These are phyloP conservation scores for Geosiphon pyriformis DNA, from an alignment of 192 early-diverging fungal species.

Conservation along the genomic window DNA sequence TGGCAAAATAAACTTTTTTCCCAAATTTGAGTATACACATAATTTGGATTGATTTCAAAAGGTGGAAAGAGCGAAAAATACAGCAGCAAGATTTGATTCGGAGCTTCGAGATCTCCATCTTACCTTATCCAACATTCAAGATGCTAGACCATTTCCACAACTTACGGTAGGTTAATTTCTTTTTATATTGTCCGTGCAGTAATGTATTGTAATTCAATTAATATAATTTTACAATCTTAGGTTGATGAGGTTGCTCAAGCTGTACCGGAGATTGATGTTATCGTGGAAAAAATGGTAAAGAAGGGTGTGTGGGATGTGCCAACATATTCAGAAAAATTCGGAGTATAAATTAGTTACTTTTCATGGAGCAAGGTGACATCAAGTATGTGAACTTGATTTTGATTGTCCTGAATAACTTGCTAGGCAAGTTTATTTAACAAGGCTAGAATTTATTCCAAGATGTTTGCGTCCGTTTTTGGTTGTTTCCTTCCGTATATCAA, in stretches of 20 bases:
- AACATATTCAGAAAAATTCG: constrained; percentile 95
- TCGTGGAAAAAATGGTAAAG: constrained; percentile 86
- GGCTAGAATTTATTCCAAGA: too few relatives aligned
- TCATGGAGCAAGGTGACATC: too few relatives aligned
- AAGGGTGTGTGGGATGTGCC: constrained; percentile 89
- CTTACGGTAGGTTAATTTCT: constrained; percentile 64
- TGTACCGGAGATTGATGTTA: constrained; percentile 85
- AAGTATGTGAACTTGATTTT: too few relatives aligned
- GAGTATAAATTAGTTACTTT: constrained; percentile 28
- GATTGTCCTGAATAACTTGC: too few relatives aligned
- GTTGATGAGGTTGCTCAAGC: constrained; percentile 91
- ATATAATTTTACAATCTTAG: constrained; percentile 35
- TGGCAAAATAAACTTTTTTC: background rate
- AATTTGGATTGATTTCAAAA: constrained; percentile 29
- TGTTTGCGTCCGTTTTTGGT: too few relatives aligned
- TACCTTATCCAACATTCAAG: constrained; percentile 90
- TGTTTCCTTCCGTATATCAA: too few relatives aligned
- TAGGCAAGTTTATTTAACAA: too few relatives aligned
- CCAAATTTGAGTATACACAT: background rate
- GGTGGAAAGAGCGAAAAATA: constrained; percentile 78
- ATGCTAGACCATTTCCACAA: constrained; percentile 87
- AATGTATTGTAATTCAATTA: constrained; percentile 15
- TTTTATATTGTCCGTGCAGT: constrained; percentile 15
- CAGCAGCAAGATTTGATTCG: constrained; percentile 74
- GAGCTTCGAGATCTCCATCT: constrained; percentile 84